Conservation (phyloP, 805 yeast genomes). For the Cyberlindnera nakhonratchasimensis region DNA sequence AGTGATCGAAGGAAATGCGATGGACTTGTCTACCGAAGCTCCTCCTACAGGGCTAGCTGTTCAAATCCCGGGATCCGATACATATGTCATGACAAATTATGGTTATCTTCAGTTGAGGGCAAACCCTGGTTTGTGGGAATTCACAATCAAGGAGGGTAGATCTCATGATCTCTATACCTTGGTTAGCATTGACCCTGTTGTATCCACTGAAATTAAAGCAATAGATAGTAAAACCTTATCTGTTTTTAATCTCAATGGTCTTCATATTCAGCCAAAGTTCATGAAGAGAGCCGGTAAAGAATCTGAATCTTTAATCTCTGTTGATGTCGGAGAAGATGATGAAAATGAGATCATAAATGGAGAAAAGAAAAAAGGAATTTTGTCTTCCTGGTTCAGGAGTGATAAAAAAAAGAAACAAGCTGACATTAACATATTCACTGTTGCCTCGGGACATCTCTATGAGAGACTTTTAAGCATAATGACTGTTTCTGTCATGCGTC, state of each 20-base stretch:
- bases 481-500: conserved; percentile 71
- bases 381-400: conserved; percentile 14
- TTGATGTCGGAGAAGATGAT: conserved; percentile 10
- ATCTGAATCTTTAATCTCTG: conserved; percentile 15
- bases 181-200: conserved; percentile 31
- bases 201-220: background rate
- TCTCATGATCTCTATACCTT: conserved; percentile 41
- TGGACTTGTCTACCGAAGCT: conserved; percentile 34
- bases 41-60: conserved; percentile 24
- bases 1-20: conserved; percentile 68
- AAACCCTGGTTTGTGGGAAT: conserved; percentile 65
- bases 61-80: conserved; percentile 40
- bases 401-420: conserved; percentile 36
- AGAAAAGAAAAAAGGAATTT: conserved; percentile 14
- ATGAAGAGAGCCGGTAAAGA: conserved; percentile 40
- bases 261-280: conserved; percentile 43
- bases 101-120: conserved; percentile 83
- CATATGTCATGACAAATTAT: conserved; percentile 71
- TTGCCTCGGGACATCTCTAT: conserved; percentile 79
- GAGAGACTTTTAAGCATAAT: conserved; percentile 74
- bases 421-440: conserved; percentile 73
- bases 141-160: conserved; percentile 43
- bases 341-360: background rate
- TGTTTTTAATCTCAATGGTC: conserved; percentile 44
- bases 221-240: conserved; percentile 30